Evolutionary conservation across 1,139 yeast species (phyloP), one percentile per base, ranked within the genome.

Genomic region (Magnusiomyces sp.): DNA sequence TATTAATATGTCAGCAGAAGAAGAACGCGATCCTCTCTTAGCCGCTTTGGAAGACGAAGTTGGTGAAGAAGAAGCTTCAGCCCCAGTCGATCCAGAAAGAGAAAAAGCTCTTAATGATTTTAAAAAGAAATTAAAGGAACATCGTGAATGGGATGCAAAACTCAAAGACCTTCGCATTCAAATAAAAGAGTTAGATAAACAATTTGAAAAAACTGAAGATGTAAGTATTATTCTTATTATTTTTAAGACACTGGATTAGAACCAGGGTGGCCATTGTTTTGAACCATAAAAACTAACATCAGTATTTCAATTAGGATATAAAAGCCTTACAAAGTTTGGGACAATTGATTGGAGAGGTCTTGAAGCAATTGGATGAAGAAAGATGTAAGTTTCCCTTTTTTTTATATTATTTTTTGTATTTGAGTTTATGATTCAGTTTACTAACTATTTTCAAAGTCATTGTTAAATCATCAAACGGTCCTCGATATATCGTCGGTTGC

Each of bases 311-410:
- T 11, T 31, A 62, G 65, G 97, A 92, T 63, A 92, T 92, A 67
- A 90, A 89, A 70, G 97, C 98, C 3, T 76, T 94, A 58, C 99
- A 94, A 69, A 84, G 95, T 55, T 95, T 94, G 56, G 99, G 99
- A 3, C 99, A 94, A 69, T 83, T 94, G 63, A 86, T 94, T 59
- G 99, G 99, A 48, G 98, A 94, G 68, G 95, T 94, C 27, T 79
- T 94, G 71, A 94, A 94, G 69, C 97, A 90, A 68, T 74, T 94
- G 63, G 96, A 90, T 57, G 96, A 88, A 49, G 98, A 94, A 65
- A 76, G 96, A 60, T 92, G 63, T 58, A 56, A 45, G 58, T 55
- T 10, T 16, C 20, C 19, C 13, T 40, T 38, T 1, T 20, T 40
- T 16, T 20, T 36, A 1, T 5, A 19, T n/a, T 4, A 29, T 20